Percentiles rank a stretch among this genome's conserved stretches.
Evolutionary conservation across 352 stramenopile species (phyloP).

Genomic region (Phytopythium sindhum): DNA sequence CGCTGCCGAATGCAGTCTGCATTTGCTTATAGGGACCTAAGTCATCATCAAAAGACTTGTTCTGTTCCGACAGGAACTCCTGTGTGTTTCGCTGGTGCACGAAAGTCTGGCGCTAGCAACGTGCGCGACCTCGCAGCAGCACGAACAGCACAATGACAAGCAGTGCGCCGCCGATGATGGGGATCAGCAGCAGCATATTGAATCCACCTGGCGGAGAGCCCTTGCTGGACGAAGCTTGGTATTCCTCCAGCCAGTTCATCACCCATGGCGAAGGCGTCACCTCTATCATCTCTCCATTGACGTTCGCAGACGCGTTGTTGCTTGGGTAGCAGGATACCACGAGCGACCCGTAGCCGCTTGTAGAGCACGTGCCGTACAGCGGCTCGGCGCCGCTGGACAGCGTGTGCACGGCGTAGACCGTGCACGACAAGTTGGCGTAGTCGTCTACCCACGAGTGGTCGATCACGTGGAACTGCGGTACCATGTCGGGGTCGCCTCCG

Average conservation of each 20-base stretch:
- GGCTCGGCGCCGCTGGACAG: slow-evolving; percentile 17
- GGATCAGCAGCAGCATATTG: slow-evolving; percentile 11
- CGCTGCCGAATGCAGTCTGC: too few relatives aligned
- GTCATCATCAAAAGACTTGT: too few relatives aligned
- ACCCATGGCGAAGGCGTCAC: slow-evolving; percentile 18
- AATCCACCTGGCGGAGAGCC: background rate
- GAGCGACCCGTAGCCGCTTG: slow-evolving; percentile 18
- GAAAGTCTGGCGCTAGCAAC: slow-evolving; percentile 5
- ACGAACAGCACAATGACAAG: slow-evolving; percentile 13
- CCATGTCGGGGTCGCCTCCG: slow-evolving; percentile 12
- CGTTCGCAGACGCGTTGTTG: slow-evolving; percentile 9
- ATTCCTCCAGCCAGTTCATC: slow-evolving; percentile 18
- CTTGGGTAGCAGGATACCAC: slow-evolving; percentile 31
- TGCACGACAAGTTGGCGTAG: slow-evolving; percentile 8
- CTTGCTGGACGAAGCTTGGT: background rate
- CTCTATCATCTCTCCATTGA: slow-evolving; percentile 8
- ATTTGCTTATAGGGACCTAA: too few relatives aligned
- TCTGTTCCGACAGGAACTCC: too few relatives aligned
- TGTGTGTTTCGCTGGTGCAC: background rate
- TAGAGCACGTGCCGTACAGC: slow-evolving; percentile 15
- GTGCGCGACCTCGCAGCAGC: slow-evolving; percentile 10
- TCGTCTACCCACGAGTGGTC: slow-evolving; percentile 16
- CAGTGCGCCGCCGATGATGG: slow-evolving; percentile 15
- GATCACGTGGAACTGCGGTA: slow-evolving; percentile 8
- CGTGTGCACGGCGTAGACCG: slow-evolving; percentile 16